Base-by-base conservation (phyloP, 1,284 basidiomycete genomes). In the Pisolithus thermaeus region DNA sequence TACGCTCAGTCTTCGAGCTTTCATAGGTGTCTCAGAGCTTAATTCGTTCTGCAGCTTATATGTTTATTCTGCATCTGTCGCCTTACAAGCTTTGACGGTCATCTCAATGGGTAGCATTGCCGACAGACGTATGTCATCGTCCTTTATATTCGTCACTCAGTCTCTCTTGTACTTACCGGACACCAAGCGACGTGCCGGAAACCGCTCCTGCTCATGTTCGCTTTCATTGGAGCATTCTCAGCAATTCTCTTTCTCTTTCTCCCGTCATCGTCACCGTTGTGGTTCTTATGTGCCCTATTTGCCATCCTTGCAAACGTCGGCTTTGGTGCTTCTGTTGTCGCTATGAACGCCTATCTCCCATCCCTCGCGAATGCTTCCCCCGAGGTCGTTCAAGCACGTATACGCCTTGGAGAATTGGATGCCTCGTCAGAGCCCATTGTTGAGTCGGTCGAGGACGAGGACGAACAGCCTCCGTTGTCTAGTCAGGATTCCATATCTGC, bases 61-160 rank as follows among this genome's bases (percentile, higher is more conserved):
- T 63, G 80, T 89, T 28, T 90, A 91, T 67, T 94, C 92, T 0
- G 73, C 83, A 7, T 90, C 90, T 0, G 93, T 97, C 0, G 84
- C 84, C 0, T 66, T 93, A 0, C 94, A 97, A 64, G 93, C 92
- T 0, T 63, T 96, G 16, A 89, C 87, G 0, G 92, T 97, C 45
- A 92, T 96, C 55, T 92, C 91, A 9, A 87, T 94, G 76, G 90
- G 92, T 16, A 83, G 83, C 12, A 83, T 93, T 50, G 93, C 93
- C 2, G 90, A 97, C 68, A 80, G 88, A 58, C 81, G 92, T 93
- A 62, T 52, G 87, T 74, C 28, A n/a, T 16, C 42, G 23, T 49
- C 35, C n/a, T 45, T 30, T 18, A 2, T 39, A 5, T n/a, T 46
- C 42, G 37, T 9, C 25, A 45, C 22, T 7, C 22, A n/a, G n/a